Evolutionary conservation across 148 eudicot species (phyloP), one percentile per base, ranked within the genome.

Genomic region (Spergularia bocconei): DNA sequence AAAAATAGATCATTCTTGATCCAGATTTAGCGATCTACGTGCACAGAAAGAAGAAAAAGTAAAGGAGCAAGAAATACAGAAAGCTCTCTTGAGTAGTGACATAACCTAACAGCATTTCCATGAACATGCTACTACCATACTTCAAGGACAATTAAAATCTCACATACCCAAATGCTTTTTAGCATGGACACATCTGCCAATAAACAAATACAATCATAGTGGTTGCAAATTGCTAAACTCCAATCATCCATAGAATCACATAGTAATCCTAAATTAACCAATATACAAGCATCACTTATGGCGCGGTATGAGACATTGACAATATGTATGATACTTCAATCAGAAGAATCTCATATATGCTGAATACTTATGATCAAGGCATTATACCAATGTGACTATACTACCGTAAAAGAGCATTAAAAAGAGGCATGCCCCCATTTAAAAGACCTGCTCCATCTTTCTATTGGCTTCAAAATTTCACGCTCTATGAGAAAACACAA

Each of bases 101-200:
- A 10, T 11, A 68, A 68, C 33, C 4, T 68, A 23, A 68, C 36
- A 2, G 38, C 25, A 21, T 50, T 21, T 21, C n/a, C 38, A 48
- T 48, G 55, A 68, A 3, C 56, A 68, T 48, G 71, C 11, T 68
- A 36, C n/a, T 7, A 68, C 19, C 14, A 13, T 36, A 50, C 6
- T 64, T 44, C 53, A 67, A n/a, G 70, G 33, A 67, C 70, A 67
- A 11, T 54, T 47, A 48, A 47, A 67, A 67, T 47, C 67, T 67
- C 12, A 67, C 6, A 47, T 20, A 47, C 21, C 23, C 57, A 68
- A 36, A 11, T 11, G 25, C 5, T 67, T 67, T 20, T 67, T 11
- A 14, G 47, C 70, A 67, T 19, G 54, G 52, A 25, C n/a, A 44
- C 54, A 47, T 67, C 57, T 13, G 23, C n/a, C 38, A 48, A 50